Base-by-base conservation (phyloP, 768 basidiomycete genomes). In the Lactifluus rugatus region DNA sequence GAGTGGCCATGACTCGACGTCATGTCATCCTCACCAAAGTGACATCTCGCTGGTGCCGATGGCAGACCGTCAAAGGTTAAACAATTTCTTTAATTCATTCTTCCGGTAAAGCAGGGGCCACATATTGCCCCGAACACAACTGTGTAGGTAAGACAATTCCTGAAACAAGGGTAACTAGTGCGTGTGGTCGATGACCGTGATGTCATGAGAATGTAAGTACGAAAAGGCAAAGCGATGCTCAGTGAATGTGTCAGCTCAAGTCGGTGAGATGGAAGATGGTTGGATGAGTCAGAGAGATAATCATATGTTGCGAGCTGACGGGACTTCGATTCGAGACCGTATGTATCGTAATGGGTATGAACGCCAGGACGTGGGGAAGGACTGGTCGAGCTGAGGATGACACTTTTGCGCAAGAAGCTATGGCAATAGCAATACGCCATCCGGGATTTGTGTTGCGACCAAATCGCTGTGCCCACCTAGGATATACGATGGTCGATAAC, bases 401-500 rank as follows among this genome's bases (percentile, higher is more conserved):
- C 52, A 51, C 36, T 41, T 54, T 17, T 31, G 17, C 49, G 47
- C 34, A 32, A 46, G 37, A 11, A 34, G 42, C 13, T 32, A 39
- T 44, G 47, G 42, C 23, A 44, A 28, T 31, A 28, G 31, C 36
- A 17, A 14, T 2, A 36, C 37, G 6, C 59, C 49, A 47, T 37
- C 28, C 17, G 46, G 28, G 37, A 47, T 21, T 21, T 36, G 49
- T 28, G 48, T 44, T 28, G 8, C 14, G 23, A 47, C 23, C 9
- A 16, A 51, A 26, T 25, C 26, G 28, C 45, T 25, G 44, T 25
- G 44, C 45, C 48, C 19, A 52, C 28, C 44, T 39, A 8, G 53
- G 23, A 46, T 47, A 44, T 41, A 56, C 49, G 59, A 54, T 54
- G 56, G 54, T 52, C 36, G 23, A 50, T 37, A 56, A 54, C 59